Base-by-base conservation (phyloP, 139 green algal genomes). In the Tetradesmus obliquus region DNA sequence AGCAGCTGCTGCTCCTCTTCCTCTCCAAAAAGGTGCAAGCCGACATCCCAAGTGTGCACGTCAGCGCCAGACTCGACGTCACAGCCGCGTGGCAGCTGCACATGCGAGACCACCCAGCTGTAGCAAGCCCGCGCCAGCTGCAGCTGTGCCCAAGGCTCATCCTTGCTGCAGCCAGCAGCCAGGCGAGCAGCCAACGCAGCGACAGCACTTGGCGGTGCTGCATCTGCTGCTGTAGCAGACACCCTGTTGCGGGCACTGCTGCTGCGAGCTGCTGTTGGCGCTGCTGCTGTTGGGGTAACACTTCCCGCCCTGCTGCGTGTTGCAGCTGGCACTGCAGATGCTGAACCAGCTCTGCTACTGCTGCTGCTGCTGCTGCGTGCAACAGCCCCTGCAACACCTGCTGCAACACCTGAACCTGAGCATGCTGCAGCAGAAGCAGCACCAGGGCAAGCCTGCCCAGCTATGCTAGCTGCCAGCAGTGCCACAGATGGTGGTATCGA, bases 51-150 rank as follows among this genome's bases (percentile, higher is more conserved):
- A 15, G 91, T 92, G 3, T 13, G 55, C 51, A 53, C 66, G n/a
- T 91, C 71, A n/a, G 79, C 55, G 0, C 22, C 55, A 74, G 87
- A 54, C 53, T 91, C 74, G 0, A 54, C 19, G 7, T n/a, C 55
- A n/a, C 71, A 74, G 3, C 55, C 87, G 45, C 80, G 24, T 3
- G 83, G 91, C 24, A 87, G 54, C 60, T 69, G 69, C 80, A 93
- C 87, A 87, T 95, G 92, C 19, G 57, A 32, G 15, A 95, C 88
- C n/a, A 96, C 91, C 95, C 95, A 97, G 76, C 88, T 74, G 83
- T 92, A 95, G 88, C 93, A 95, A 55, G 91, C 94, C 55, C 93
- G 92, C 19, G 92, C 93, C 0, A 95, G 87, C 91, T 95, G 93
- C 84, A 96, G 91, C 89, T 95, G 94, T 20, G 83, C 72, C 15